A percentile compares a stretch with the other conserved stretches of the same genome.
These are phyloP conservation scores for Pyrenopolyporus hunteri DNA, from an alignment of 495 filamentous ascomycete species.

Conservation along the genomic window DNA sequence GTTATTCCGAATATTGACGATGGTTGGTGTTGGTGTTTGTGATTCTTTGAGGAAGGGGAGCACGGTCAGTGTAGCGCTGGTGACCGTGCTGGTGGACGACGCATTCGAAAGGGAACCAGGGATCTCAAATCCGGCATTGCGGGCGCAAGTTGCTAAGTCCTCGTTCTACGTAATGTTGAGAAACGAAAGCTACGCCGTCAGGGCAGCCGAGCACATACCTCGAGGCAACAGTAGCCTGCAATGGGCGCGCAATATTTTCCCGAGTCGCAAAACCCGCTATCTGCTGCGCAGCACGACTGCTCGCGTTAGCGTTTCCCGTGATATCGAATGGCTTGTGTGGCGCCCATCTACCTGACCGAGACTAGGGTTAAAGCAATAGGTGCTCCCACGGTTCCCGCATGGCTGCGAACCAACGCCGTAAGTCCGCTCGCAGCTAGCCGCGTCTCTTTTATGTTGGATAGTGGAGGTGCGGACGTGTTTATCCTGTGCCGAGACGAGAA, in stretches of 20 bases:
- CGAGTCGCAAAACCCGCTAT: slow-evolving; percentile 46
- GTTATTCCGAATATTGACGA: neutral
- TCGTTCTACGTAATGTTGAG: slow-evolving; percentile 40
- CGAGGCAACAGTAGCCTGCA: slow-evolving; percentile 50
- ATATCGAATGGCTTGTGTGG: neutral
- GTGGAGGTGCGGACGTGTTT: slow-evolving; percentile 14
- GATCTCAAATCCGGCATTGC: slow-evolving; percentile 44
- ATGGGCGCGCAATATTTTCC: slow-evolving; percentile 51
- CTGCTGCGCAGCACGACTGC: slow-evolving; percentile 49
- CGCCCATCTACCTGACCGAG: slow-evolving; percentile 41
- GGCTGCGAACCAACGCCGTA: slow-evolving; percentile 45
- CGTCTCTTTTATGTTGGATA: slow-evolving; percentile 22
- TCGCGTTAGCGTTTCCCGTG: slow-evolving; percentile 16
- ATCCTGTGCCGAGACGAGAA: slow-evolving; percentile 19
- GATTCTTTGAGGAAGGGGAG: slow-evolving; percentile 27
- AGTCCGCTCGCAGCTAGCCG: slow-evolving; percentile 45
- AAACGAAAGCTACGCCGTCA: slow-evolving; percentile 1
- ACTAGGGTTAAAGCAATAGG: slow-evolving; percentile 46
- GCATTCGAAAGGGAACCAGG: slow-evolving; percentile 23
- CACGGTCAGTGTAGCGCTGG: slow-evolving; percentile 25
- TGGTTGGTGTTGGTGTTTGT: neutral
- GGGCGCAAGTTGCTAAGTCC: slow-evolving; percentile 45
- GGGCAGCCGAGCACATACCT: slow-evolving; percentile 35
- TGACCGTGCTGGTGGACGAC: neutral
- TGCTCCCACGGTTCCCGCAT: slow-evolving; percentile 44